Base-by-base conservation (phyloP, 202 grass and related monocot genomes). In the Panicum virgatum region DNA sequence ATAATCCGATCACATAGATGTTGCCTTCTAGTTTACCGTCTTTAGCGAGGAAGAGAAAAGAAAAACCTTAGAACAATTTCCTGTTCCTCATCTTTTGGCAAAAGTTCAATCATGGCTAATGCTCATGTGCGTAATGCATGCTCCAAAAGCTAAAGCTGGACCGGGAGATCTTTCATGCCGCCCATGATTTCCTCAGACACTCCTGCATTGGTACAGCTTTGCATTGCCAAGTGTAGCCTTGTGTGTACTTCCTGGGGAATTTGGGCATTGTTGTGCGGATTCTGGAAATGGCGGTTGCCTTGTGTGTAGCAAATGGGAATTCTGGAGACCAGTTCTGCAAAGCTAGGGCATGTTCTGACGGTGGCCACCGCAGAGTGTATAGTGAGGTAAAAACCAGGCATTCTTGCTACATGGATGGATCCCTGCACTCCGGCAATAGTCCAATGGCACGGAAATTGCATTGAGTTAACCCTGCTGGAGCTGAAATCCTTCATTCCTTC, bases 111-210 rank as follows among this genome's bases (percentile, higher is more conserved):
- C 48, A 77, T 85, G 72, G 62, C 12, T 12, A 36, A 82, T 72
- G 48, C 18, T 77, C 47, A 77, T 81, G 64, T 34, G 78, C 37
- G 20, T 19, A 37, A 19, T 72, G 57, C 83, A 78, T 86, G 87
- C 87, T 73, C 64, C 50, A 86, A 89, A 86, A 82, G 87, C 42
- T 89, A 86, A 89, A 89, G 73, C 30, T 72, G 10, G 62, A 38
- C 69, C 16, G 54, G 62, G 54, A 30, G 27, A 76, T 48, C 82
- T 77, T 76, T 85, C 71, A n/a, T 11, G 12, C 39, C 65, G 77
- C 46, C 59, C 72, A 78, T 89, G 47, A 89, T 85, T 72, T 16
- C 65, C 16, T 73, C 39, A n/a, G 27, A 42, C 65, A 66, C 12
- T 77, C 73, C 78, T 82, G 58, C 39, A 72, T 70, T 58, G 29